Conservation (phyloP, 352 stramenopile species). For the Pythium monospermum region DNA sequence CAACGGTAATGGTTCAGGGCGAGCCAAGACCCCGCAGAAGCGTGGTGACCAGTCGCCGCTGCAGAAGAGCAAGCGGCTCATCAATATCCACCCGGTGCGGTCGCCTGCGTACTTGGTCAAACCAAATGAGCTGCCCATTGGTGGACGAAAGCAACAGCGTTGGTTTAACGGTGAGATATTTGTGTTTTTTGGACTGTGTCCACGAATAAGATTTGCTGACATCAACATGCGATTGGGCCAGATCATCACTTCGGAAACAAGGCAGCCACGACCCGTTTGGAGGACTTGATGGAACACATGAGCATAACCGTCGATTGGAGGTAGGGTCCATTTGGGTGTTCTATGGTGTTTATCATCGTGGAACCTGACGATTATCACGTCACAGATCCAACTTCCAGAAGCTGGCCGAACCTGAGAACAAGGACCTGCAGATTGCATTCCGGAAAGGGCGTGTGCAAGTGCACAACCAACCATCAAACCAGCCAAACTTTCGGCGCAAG, state of each 20-base stretch:
- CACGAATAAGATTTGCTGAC: not conserved
- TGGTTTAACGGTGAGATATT: conserved; percentile 67
- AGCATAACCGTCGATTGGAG: conserved; percentile 82
- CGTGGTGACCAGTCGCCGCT: conserved; percentile 47
- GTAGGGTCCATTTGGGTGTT: conserved; percentile 19
- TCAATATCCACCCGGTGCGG: conserved; percentile 76
- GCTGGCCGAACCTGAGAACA: conserved; percentile 68
- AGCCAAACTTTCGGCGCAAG: conserved; percentile 41
- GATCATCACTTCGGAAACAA: conserved; percentile 84
- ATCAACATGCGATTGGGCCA: conserved; percentile 11
- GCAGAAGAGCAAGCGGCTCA: conserved; percentile 59
- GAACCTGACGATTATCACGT: not conserved
- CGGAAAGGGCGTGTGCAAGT: conserved; percentile 46
- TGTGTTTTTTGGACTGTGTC: not conserved
- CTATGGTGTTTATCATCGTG: not conserved
- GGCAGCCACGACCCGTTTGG: conserved; percentile 55
- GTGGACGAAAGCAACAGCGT: conserved; percentile 71
- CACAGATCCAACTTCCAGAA: conserved; percentile 82
- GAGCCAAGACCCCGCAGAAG: conserved; percentile 63
- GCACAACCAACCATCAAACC: conserved; percentile 26
- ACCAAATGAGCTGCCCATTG: conserved; percentile 63
- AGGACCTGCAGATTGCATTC: conserved; percentile 68
- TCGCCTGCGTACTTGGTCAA: conserved; percentile 59
- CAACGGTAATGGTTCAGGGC: conserved; percentile 58
- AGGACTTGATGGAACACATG: conserved; percentile 88